Conservation (phyloP, 805 yeast genomes). For the Hanseniaspora clermontiae region DNA sequence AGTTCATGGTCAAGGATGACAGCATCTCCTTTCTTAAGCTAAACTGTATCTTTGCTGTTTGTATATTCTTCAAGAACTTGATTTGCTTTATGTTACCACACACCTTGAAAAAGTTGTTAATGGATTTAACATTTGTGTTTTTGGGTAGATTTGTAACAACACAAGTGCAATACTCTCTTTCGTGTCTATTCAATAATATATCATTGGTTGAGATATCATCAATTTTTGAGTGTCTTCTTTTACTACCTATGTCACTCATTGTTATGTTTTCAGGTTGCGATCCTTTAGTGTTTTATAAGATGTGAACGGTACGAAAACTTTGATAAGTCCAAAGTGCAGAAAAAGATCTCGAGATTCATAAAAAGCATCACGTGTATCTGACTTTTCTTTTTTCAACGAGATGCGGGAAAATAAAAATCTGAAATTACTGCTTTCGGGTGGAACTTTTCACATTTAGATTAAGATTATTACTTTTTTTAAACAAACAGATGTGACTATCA, state of each 20-base stretch:
- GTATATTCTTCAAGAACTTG: conserved; percentile 17
- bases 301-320: too few species aligned
- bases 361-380: background rate
- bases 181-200: background rate
- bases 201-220: background rate
- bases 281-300: too few species aligned
- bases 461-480: background rate
- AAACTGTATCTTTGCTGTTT: conserved; percentile 50
- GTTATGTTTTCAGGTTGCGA: background rate
- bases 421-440: background rate
- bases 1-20: conserved; percentile 49
- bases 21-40: conserved; percentile 35
- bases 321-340: too few species aligned
- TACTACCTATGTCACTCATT: background rate
- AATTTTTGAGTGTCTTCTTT: background rate
- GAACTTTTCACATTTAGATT: background rate
- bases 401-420: background rate
- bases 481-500: background rate
- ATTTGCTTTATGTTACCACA: conserved; percentile 46
- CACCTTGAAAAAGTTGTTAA: conserved; percentile 38
- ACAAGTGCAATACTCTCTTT: conserved; percentile 49
- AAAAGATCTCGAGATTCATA: too few species aligned
- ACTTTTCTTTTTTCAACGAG: background rate
- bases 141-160: conserved; percentile 39
- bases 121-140: conserved; percentile 29